Percentiles rank a stretch among this genome's conserved stretches.
These are phyloP conservation scores for Podospora pseudoanserina DNA, from an alignment of 495 filamentous ascomycete genomes.

Conservation along the genomic window DNA sequence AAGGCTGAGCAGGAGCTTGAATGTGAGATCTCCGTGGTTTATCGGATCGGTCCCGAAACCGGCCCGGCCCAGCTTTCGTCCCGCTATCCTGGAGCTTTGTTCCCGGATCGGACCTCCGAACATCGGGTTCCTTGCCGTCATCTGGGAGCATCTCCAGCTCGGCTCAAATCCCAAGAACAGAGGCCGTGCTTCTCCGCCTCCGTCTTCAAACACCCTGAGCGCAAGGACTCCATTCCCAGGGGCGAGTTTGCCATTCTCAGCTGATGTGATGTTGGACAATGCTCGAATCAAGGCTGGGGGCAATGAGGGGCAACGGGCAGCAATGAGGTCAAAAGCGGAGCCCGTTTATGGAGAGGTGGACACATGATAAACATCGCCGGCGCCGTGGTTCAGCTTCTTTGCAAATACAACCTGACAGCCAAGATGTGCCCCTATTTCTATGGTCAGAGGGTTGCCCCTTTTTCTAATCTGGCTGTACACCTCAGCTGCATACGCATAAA, in stretches of 20 bases:
- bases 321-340: slow-evolving; percentile 13
- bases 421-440: not conserved
- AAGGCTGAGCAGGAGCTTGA: not conserved
- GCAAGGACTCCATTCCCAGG: not conserved
- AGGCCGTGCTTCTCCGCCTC: not conserved
- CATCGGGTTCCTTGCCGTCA: slow-evolving; percentile 3
- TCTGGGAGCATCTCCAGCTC: not conserved
- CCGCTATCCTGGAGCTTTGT: slow-evolving; percentile 6
- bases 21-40: not conserved
- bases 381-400: not conserved
- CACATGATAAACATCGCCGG: not conserved
- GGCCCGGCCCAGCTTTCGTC: not conserved
- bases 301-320: not conserved
- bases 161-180: not conserved
- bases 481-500: slow-evolving; percentile 3
- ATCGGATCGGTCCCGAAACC: slow-evolving; percentile 14
- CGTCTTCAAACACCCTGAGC: not conserved
- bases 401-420: not conserved
- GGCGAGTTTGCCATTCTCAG: not conserved
- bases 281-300: not conserved
- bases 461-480: not conserved
- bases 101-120: slow-evolving; percentile 11
- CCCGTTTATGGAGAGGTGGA: not conserved
- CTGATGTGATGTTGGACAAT: not conserved
- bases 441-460: not conserved